These are phyloP conservation scores for Corymbia calophylla DNA, from an alignment of 441 rosid genomes.

Conservation along the genomic window DNA sequence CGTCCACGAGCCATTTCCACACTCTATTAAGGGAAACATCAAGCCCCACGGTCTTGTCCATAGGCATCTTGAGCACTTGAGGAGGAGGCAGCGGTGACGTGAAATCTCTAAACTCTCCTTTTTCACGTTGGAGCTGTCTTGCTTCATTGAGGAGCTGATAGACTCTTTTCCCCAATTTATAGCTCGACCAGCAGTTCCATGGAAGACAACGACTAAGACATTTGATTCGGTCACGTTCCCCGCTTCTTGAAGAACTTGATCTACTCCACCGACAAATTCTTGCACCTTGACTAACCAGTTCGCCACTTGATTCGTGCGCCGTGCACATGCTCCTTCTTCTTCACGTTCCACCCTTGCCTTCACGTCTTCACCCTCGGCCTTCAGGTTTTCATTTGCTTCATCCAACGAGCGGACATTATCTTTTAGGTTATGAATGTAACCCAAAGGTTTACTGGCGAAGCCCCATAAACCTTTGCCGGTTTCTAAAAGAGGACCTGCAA, in stretches of 20 bases:
- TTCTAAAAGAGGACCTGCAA: not conserved
- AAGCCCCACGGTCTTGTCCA: not conserved
- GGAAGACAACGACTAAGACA: slow-evolving; percentile 8
- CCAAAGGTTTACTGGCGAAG: not conserved
- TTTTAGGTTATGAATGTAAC: not conserved
- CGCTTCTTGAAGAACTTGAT: not conserved
- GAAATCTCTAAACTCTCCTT: fast-evolving
- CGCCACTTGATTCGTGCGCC: not conserved
- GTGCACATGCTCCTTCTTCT: not conserved
- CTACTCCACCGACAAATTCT: not conserved
- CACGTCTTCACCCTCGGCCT: not conserved
- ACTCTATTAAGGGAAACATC: fast-evolving
- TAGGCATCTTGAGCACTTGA: not conserved
- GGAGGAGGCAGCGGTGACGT: not conserved
- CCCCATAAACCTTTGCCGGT: not conserved
- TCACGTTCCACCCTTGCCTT: not conserved
- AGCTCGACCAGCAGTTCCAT: not conserved
- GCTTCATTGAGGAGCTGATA: not conserved
- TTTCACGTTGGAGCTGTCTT: too few relatives aligned
- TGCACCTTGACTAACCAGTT: slow-evolving; percentile 2
- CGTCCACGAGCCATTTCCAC: not conserved
- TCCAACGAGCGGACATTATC: not conserved
- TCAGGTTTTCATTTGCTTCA: not conserved
- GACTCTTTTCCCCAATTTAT: slow-evolving; percentile 11
- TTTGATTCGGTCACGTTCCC: slow-evolving; percentile 2